Conservation (phyloP, 257 asterid genomes). For the Capsicum rhomboideum region DNA sequence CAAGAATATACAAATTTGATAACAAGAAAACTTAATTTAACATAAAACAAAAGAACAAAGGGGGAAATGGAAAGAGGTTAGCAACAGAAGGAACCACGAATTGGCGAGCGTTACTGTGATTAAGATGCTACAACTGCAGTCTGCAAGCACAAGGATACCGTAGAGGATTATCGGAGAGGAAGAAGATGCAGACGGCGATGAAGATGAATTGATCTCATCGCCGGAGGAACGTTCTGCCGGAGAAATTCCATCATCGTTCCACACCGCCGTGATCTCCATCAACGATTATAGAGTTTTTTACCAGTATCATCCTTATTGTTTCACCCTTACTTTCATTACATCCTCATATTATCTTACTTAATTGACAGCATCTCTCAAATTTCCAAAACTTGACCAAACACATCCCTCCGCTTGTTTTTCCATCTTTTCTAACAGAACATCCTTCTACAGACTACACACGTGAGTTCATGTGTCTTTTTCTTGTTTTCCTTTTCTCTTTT, state of each 20-base stretch:
- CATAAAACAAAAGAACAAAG: no score
- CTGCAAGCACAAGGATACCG: conserved; percentile 98
- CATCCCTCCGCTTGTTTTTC: no score
- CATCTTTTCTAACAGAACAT: no score
- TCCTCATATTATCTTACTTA: no score
- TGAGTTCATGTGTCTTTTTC: no score
- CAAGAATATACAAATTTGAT: neutral
- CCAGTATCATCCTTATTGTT: no score
- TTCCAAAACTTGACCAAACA: no score
- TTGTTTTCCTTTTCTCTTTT: no score
- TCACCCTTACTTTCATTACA: no score
- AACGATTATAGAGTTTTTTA: conserved; percentile 9
- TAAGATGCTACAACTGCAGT: conserved; percentile 94
- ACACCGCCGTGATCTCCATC: conserved; percentile 64
- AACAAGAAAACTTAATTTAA: neutral
- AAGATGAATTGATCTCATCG: neutral
- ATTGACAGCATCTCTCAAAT: no score
- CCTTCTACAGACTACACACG: no score
- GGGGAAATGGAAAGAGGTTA: no score
- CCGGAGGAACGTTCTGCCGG: conserved; percentile 9
- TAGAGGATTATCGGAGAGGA: conserved; percentile 66
- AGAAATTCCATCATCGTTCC: conserved; percentile 12
- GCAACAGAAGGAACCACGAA: conserved; percentile 57
- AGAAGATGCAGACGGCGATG: conserved; percentile 20
- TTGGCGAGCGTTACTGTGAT: conserved; percentile 95